Base-by-base conservation (phyloP, 768 basidiomycete genomes). In the Crepidotus variabilis region DNA sequence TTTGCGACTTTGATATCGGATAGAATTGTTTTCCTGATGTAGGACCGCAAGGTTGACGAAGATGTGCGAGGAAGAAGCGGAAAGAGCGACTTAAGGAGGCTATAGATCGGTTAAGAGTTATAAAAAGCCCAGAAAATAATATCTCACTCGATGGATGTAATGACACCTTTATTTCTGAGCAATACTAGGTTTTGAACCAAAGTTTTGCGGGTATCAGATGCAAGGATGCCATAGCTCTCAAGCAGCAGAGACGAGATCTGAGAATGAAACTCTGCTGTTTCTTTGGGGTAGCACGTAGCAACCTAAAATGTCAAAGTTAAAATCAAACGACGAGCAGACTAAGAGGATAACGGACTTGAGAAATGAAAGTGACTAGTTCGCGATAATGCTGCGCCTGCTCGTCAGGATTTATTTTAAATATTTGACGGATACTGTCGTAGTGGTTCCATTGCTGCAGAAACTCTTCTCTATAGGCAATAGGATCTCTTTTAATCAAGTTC, bases 361-460 rank as follows among this genome's bases (percentile, higher is more conserved):
- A 84, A 63, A 99, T 88, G 71, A 99, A 99, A 0, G 88, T 76
- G 34, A 98, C 85, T 33, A 98, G 82, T 64, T 98, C 94, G 57
- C 86, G 75, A 64, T 95, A 95, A 61, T 91, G 85, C 33, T 87
- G 77, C 0, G 89, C 88, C 64, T 95, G 90, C 65, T 95, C 94
- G 65, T 86, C 84, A 1, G 94, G 92, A 65, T 85, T 86, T 57
- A 88, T 76, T 63, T 81, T 80, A 65, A 94, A 94, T 60, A 99
- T 90, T 64, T 92, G 84, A 33, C 91, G 84, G 54, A 90, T 86
- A 61, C 86, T 90, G 62, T 90, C 84, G 73, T 95, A 98, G 70
- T 96, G 92, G 58, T 91, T 92, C 88, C 94, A 97, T 78, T 99
- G 96, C 61, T 93, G 93, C 14, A 94, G 68, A 63, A 98, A 99